Evolutionary conservation across 306 rosid genomes (phyloP).

Genomic region (Purshia tridentata): DNA sequence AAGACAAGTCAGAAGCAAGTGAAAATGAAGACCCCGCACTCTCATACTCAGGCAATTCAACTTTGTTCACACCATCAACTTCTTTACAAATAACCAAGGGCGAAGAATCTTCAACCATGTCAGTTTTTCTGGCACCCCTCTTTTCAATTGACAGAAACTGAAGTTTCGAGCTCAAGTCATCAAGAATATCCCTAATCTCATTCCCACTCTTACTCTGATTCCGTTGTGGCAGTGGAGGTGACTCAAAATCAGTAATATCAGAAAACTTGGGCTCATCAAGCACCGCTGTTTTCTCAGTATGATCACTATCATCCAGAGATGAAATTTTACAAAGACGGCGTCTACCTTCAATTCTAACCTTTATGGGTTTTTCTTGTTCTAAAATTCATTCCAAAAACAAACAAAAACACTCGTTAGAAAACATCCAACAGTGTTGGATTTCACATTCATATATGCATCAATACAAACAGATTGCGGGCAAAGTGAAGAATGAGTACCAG

Average conservation of each 20-base stretch:
- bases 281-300: constrained; percentile 15
- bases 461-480: not conserved
- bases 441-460: not conserved
- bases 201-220: constrained; percentile 29
- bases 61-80: constrained; percentile 29
- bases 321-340: constrained; percentile 83
- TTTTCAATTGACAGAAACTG: constrained; percentile 65
- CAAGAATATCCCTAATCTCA: constrained; percentile 78
- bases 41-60: constrained; percentile 34
- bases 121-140: constrained; percentile 25
- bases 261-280: constrained; percentile 38
- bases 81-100: constrained; percentile 22
- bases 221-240: constrained; percentile 36
- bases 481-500: constrained; percentile 29
- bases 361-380: constrained; percentile 45
- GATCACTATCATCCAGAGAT: constrained; percentile 20
- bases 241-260: constrained; percentile 50
- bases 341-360: constrained; percentile 66
- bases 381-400: constrained; percentile 4
- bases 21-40: constrained; percentile 64
- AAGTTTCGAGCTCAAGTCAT: constrained; percentile 67
- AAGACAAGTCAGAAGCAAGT: constrained; percentile 27
- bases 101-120: constrained; percentile 21
- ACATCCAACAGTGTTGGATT: not conserved
- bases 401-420: not conserved